These are phyloP conservation scores for Coemansia sp. DNA, from an alignment of 192 early-diverging fungal species.

Conservation along the genomic window DNA sequence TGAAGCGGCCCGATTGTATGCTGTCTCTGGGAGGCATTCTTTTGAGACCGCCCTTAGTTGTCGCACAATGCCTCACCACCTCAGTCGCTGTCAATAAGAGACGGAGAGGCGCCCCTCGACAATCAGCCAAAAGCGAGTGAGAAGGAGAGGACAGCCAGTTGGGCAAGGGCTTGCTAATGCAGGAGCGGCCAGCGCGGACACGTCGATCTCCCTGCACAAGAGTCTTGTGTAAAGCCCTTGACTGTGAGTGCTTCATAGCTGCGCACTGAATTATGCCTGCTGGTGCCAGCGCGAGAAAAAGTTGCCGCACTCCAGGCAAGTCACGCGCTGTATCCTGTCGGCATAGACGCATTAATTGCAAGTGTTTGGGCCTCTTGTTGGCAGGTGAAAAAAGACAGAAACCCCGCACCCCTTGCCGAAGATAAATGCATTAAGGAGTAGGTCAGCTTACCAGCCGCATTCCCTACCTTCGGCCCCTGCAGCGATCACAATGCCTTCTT, in stretches of 20 bases:
- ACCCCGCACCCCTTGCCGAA: neutral
- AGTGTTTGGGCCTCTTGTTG: neutral
- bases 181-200: neutral
- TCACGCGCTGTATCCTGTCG: neutral
- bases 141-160: too few species aligned
- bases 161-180: too few species aligned
- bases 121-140: too few species aligned
- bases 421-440: neutral
- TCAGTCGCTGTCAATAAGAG: neutral
- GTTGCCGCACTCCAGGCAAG: neutral
- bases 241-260: neutral
- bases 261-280: neutral
- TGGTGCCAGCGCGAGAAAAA: neutral
- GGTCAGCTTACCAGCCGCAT: neutral
- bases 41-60: neutral
- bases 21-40: neutral
- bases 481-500: conserved; percentile 1
- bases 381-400: neutral
- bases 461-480: neutral
- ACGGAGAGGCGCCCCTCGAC: too few species aligned
- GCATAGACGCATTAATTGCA: conserved; percentile 1
- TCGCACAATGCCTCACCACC: neutral
- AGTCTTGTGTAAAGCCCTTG: neutral
- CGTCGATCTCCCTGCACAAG: neutral
- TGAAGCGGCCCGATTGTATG: neutral